Conservation (phyloP, 257 asterid species). For the Paraleonurus japonicus region DNA sequence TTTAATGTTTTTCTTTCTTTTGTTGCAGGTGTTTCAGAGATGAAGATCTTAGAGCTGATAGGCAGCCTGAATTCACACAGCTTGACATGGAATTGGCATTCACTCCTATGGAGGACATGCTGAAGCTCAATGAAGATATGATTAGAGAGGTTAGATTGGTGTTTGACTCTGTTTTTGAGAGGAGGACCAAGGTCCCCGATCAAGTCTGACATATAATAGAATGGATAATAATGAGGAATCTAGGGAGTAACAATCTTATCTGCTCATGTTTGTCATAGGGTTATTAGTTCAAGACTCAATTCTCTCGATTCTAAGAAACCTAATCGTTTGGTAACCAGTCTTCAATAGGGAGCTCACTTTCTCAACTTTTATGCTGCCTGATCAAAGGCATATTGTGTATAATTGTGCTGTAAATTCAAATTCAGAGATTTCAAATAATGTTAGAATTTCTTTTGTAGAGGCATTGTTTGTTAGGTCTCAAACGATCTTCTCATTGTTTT, state of each 20-base stretch:
- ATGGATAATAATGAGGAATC: neutral
- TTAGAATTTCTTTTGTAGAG: neutral
- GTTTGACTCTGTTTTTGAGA: neutral
- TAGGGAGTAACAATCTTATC: neutral
- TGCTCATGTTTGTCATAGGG: neutral
- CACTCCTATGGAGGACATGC: constrained; percentile 92
- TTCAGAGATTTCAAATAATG: neutral
- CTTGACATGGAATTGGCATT: constrained; percentile 97
- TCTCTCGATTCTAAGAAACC: constrained; percentile 1
- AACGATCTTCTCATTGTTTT: neutral
- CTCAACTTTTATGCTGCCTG: neutral
- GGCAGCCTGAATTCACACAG: constrained; percentile 98
- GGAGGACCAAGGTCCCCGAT: neutral
- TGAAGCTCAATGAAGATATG: constrained; percentile 91
- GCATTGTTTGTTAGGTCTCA: neutral
- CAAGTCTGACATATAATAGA: constrained; percentile 2
- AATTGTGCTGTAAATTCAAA: neutral
- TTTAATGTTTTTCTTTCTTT: constrained; percentile 20
- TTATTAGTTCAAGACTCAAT: neutral
- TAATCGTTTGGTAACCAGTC: neutral
- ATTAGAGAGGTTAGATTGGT: constrained; percentile 73
- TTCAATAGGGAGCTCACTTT: neutral
- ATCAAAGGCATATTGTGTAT: neutral
- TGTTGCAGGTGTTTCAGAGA: constrained; percentile 89
- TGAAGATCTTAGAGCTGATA: constrained; percentile 98